phyloP scores from a whole-genome alignment of 306 rosid species.

The Ochetophila trinervis region DNA sequence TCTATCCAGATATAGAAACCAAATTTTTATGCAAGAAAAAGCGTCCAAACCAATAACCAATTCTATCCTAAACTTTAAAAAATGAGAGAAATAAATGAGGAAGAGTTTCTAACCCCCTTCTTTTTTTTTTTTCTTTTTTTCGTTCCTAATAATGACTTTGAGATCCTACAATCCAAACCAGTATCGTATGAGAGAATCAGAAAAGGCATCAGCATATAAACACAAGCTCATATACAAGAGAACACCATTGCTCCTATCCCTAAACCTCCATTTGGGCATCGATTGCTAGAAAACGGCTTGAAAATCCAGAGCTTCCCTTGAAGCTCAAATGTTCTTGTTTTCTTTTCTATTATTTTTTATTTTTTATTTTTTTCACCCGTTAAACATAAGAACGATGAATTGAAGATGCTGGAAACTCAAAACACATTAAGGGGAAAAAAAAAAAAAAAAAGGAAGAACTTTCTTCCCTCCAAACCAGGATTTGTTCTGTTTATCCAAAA shows the following conservation, averaged over 20 bases:
- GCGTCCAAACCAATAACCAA: constrained; percentile 11
- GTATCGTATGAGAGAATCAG: not conserved
- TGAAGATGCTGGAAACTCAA: constrained; percentile 2
- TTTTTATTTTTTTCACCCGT: not conserved
- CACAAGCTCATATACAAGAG: constrained; percentile 17
- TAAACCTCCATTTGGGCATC: constrained; percentile 4
- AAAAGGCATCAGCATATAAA: constrained; percentile 13
- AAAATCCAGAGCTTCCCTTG: constrained; percentile 20
- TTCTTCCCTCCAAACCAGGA: constrained; percentile 43
- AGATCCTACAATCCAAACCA: not conserved
- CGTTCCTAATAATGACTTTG: not conserved
- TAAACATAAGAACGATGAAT: constrained; percentile 2
- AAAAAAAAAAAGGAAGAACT: not conserved
- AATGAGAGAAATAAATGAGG: constrained; percentile 3
- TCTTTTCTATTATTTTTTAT: too few relatives aligned
- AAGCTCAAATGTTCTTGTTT: constrained; percentile 23
- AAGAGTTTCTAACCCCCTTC: constrained; percentile 12
- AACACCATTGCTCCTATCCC: constrained; percentile 1
- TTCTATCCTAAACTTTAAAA: constrained; percentile 8
- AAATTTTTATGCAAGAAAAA: constrained; percentile 22
- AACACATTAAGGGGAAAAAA: constrained; percentile 7
- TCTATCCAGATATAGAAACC: constrained; percentile 9
- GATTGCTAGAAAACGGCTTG: constrained; percentile 19
- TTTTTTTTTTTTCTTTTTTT: not conserved
- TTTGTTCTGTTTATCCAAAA: constrained; percentile 26